These are phyloP conservation scores for Neofusicoccum laricinum DNA, from an alignment of 2,329 filamentous ascomycete genomes.

Conservation along the genomic window DNA sequence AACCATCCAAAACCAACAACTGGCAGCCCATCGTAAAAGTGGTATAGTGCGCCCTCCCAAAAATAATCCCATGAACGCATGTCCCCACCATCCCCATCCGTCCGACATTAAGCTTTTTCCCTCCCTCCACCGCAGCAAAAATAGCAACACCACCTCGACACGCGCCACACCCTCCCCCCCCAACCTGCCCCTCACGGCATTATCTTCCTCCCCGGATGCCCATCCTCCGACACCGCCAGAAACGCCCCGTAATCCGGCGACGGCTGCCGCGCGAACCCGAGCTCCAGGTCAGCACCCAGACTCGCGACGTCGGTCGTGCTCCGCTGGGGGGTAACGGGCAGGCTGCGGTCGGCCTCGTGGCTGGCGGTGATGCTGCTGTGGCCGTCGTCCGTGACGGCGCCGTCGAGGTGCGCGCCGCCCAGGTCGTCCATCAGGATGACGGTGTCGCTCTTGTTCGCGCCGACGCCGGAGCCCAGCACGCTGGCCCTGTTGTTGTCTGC, in stretches of 20 bases:
- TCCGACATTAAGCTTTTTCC: background rate
- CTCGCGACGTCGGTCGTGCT: background rate
- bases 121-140: background rate
- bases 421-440: conserved; percentile 8
- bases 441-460: background rate
- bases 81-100: background rate
- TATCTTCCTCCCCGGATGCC: background rate
- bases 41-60: background rate
- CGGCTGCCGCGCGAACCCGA: background rate
- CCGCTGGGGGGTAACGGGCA: background rate
- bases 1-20: background rate
- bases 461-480: background rate
- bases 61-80: background rate
- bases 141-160: background rate
- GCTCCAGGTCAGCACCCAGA: background rate
- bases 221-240: background rate
- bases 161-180: background rate
- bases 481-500: background rate
- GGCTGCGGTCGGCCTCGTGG: background rate
- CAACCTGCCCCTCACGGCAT: background rate
- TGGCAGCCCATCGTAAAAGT: background rate
- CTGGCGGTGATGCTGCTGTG: background rate
- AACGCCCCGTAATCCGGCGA: background rate
- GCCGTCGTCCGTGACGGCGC: background rate
- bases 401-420: background rate